Conservation (phyloP, 2,329 filamentous ascomycete genomes). For the Fusarium hostae region DNA sequence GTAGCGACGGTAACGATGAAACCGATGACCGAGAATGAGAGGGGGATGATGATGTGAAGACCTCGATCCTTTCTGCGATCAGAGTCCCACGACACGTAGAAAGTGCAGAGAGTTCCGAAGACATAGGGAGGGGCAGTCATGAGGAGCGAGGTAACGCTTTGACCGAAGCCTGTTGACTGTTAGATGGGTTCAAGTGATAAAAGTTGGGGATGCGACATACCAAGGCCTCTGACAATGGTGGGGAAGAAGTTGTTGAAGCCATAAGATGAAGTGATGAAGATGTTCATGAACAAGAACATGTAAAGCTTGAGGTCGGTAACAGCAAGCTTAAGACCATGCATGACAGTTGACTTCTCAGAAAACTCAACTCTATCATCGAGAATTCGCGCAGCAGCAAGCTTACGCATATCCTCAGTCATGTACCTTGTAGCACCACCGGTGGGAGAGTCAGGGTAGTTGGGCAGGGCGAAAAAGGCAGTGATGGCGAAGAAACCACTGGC, state of each 20-base stretch:
- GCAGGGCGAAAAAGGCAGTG: constrained; percentile 37
- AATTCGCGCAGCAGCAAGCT: constrained; percentile 26
- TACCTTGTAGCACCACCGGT: constrained; percentile 21
- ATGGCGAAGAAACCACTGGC: constrained; percentile 41
- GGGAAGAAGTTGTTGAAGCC: constrained; percentile 52
- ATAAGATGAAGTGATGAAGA: constrained; percentile 42
- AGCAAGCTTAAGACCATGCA: constrained; percentile 33
- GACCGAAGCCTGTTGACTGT: constrained; percentile 52
- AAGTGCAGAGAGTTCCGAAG: constrained; percentile 64
- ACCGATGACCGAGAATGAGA: constrained; percentile 63
- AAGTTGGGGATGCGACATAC: constrained; percentile 34
- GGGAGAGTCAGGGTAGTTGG: constrained; percentile 31
- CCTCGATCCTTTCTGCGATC: constrained; percentile 71
- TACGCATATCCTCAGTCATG: constrained; percentile 35
- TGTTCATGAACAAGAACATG: constrained; percentile 37
- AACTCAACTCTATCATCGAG: constrained; percentile 29
- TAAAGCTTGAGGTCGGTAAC: constrained; percentile 36
- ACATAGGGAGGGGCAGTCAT: constrained; percentile 69
- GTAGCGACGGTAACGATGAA: constrained; percentile 71
- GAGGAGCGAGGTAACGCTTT: constrained; percentile 62
- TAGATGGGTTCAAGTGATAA: rapidly evolving
- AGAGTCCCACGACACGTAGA: constrained; percentile 68
- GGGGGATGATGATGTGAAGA: constrained; percentile 66
- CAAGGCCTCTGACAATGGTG: constrained; percentile 67
- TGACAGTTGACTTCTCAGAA: constrained; percentile 29